Conservation (phyloP, 345 rosid species). For the Sonneratia caseolaris region DNA sequence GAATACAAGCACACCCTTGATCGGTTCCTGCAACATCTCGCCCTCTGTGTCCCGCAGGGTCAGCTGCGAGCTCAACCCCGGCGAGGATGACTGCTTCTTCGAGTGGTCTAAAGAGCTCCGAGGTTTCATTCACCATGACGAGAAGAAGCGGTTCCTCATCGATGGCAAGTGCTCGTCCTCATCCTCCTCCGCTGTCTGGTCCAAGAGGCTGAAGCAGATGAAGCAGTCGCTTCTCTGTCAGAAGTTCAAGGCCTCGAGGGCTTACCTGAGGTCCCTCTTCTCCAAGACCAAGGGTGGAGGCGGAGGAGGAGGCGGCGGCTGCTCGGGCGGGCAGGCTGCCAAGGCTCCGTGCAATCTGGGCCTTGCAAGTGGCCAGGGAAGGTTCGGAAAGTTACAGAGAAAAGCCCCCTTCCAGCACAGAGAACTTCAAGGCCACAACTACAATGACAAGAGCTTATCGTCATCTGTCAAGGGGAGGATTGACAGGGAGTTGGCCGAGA, state of each 20-base stretch:
- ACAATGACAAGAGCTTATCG: slow-evolving; percentile 2
- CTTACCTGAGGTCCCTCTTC: slow-evolving; percentile 55
- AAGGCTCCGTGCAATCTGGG: slow-evolving; percentile 25
- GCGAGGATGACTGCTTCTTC: slow-evolving; percentile 37
- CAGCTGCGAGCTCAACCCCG: slow-evolving; percentile 39
- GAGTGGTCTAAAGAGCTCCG: slow-evolving; percentile 51
- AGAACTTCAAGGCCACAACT: background rate
- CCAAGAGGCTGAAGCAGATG: slow-evolving; percentile 42
- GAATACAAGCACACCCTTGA: slow-evolving; percentile 15
- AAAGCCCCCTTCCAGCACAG: background rate
- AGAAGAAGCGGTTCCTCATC: background rate
- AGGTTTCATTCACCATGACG: slow-evolving; percentile 28
- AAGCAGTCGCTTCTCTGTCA: slow-evolving; percentile 45
- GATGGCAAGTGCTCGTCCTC: slow-evolving; percentile 1
- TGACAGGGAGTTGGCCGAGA: slow-evolving; percentile 22
- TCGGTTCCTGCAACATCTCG: slow-evolving; percentile 35
- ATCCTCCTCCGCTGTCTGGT: slow-evolving; percentile 21
- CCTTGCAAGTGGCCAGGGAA: slow-evolving; percentile 5
- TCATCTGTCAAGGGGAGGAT: slow-evolving; percentile 9
- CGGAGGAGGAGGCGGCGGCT: slow-evolving; percentile 16
- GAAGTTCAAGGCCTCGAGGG: slow-evolving; percentile 57
- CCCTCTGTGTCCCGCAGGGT: slow-evolving; percentile 49
- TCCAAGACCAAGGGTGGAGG: slow-evolving; percentile 19
- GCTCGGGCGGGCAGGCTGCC: slow-evolving; percentile 41
- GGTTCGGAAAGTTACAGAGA: background rate